Base-by-base conservation (phyloP, 495 filamentous ascomycete species). In the Xylaria cubensis region DNA sequence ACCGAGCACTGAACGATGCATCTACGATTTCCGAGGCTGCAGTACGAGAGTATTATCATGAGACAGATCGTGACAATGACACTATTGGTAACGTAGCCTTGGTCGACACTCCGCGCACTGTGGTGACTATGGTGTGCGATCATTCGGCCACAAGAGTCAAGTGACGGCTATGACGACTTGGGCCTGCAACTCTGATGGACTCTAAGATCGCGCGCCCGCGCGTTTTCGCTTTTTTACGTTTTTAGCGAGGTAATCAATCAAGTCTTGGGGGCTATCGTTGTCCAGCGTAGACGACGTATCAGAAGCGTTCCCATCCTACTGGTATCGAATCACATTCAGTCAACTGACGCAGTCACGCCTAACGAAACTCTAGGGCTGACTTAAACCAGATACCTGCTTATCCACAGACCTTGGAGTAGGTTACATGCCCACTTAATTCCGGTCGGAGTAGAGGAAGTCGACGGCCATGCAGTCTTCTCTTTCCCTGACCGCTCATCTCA, bases 341-440 rank as follows among this genome's bases (percentile, higher is more conserved):
- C 61, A 46, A 15, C 7, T 65, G 41, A 64, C 59, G 70, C 48
- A 55, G 17, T 61, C 41, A 15, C 17, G 63, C 63, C 62, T 59
- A n/a, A 67, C 41, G 46, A 50, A 24, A 50, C 48, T 26, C 26
- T 66, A 71, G 50, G 56, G 50, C 63, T 67, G 51, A 66, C 48
- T 26, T 61, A 26, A 59, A 39, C 29, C 36, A 69, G 24, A 41
- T 56, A 50, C 3, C 24, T 58, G 53, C 51, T 56, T 56, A 39
- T 69, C 21, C 46, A 17, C 41, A 26, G 53, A 26, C 61, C 61
- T 58, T 68, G 50, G 50, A 58, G 67, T 62, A n/a, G n/a, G n/a
- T 62, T 50, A 36, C 67, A 48, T 39, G 26, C 29, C 53, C 44
- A 29, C 67, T 34, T 26, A 5, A 39, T 39, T 34, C 34, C 32